phyloP scores from a whole-genome alignment of 345 rosid species.

The Linum lewisii region DNA sequence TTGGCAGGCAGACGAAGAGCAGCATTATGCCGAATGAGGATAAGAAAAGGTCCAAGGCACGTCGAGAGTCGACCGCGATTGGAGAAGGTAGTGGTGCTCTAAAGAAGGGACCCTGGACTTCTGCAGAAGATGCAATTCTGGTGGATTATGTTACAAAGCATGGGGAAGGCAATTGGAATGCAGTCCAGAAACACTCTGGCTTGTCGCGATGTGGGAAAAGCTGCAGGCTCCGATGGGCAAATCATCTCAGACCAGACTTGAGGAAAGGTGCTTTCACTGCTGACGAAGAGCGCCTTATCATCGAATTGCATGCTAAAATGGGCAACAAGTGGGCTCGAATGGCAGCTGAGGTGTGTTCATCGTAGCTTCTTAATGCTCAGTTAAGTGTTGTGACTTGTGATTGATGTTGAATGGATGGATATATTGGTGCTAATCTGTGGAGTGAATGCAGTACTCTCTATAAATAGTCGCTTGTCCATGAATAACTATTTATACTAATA shows the following conservation, averaged over 20 bases:
- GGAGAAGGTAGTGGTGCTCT: slow-evolving; percentile 19
- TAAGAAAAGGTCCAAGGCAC: slow-evolving; percentile 13
- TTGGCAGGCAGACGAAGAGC: slow-evolving; percentile 13
- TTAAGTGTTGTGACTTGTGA: not conserved
- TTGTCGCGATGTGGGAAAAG: slow-evolving; percentile 61
- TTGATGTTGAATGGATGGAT: not conserved
- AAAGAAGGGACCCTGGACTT: slow-evolving; percentile 57
- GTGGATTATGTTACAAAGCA: slow-evolving; percentile 39
- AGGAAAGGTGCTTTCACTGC: slow-evolving; percentile 43
- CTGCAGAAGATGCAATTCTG: slow-evolving; percentile 42
- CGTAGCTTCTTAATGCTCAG: too few species aligned
- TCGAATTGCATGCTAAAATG: slow-evolving; percentile 41
- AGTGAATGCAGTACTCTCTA: not conserved
- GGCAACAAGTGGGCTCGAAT: slow-evolving; percentile 56
- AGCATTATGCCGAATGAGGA: slow-evolving; percentile 17
- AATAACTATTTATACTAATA: not conserved
- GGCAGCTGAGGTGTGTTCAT: slow-evolving; percentile 37
- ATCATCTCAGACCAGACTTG: slow-evolving; percentile 49
- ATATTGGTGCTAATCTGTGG: not conserved
- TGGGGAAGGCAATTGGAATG: slow-evolving; percentile 67
- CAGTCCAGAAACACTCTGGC: slow-evolving; percentile 51
- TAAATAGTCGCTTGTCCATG: not conserved
- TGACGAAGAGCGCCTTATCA: slow-evolving; percentile 37
- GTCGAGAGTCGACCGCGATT: slow-evolving; percentile 8
- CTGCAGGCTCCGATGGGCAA: slow-evolving; percentile 62